phyloP scores from a whole-genome alignment of 352 stramenopile genomes.

The Phytophthora ramorum region DNA sequence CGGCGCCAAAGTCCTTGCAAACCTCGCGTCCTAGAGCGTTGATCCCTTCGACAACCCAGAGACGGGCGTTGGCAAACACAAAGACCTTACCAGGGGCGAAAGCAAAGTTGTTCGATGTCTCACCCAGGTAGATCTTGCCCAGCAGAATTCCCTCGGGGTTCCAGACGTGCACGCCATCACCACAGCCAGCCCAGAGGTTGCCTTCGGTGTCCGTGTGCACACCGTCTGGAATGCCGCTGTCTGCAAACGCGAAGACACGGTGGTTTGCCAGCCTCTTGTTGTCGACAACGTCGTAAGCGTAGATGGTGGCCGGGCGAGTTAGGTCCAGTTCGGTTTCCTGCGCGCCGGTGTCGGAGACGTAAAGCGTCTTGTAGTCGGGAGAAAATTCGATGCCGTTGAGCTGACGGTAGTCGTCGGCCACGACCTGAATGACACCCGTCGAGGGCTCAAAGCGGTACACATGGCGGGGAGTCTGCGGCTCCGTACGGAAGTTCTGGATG shows the following conservation, averaged over 20 bases:
- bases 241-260: conserved; percentile 21
- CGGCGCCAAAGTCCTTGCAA: conserved; percentile 32
- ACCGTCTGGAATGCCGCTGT: conserved; percentile 27
- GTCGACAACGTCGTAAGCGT: conserved; percentile 28
- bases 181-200: conserved; percentile 28
- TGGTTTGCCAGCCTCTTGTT: conserved; percentile 22
- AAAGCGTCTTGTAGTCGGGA: conserved; percentile 33
- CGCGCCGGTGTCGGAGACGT: conserved; percentile 23
- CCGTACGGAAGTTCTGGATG: conserved; percentile 28
- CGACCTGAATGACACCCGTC: conserved; percentile 27
- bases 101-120: conserved; percentile 29
- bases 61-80: conserved; percentile 20
- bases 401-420: conserved; percentile 21
- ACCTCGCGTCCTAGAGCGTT: conserved; percentile 28
- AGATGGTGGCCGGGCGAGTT: conserved; percentile 24
- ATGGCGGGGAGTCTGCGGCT: conserved; percentile 18
- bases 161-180: conserved; percentile 30
- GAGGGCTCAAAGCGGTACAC: conserved; percentile 34
- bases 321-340: conserved; percentile 23
- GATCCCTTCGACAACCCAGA: conserved; percentile 26
- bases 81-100: conserved; percentile 29
- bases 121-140: conserved; percentile 29
- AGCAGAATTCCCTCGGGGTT: conserved; percentile 28
- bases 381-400: conserved; percentile 31
- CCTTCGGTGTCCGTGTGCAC: conserved; percentile 26